Conservation (phyloP, 1,284 basidiomycete genomes). For the Tilletia indica region DNA sequence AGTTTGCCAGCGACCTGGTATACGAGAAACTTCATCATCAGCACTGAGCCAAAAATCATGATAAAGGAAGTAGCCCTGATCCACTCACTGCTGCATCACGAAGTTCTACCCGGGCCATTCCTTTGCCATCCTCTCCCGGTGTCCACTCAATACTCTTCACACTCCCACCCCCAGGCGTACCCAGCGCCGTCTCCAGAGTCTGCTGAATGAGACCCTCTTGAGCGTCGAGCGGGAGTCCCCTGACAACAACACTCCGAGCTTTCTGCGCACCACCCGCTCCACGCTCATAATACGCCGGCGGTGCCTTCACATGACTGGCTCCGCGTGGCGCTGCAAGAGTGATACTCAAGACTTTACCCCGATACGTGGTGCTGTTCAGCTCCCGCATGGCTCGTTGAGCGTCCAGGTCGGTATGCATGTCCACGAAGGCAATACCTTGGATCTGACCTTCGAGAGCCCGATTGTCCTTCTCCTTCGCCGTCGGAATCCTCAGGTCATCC, state of each 20-base stretch:
- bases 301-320: not conserved
- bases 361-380: slow-evolving; percentile 39
- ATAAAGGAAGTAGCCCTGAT: not conserved
- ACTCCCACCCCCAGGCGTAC: slow-evolving; percentile 24
- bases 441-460: not conserved
- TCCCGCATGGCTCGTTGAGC: slow-evolving; percentile 48
- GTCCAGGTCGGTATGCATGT: slow-evolving; percentile 65
- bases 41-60: not conserved
- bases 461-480: slow-evolving; percentile 65
- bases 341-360: slow-evolving; percentile 44
- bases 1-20: slow-evolving; percentile 7
- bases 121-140: slow-evolving; percentile 26
- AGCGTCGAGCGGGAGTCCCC: slow-evolving; percentile 43
- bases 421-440: slow-evolving; percentile 89
- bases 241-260: slow-evolving; percentile 34
- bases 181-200: slow-evolving; percentile 38
- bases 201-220: slow-evolving; percentile 55
- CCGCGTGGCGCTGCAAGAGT: slow-evolving; percentile 27
- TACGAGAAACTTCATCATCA: not conserved
- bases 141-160: slow-evolving; percentile 44
- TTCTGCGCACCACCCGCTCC: slow-evolving; percentile 21
- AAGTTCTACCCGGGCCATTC: slow-evolving; percentile 39
- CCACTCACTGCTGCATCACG: slow-evolving; percentile 24
- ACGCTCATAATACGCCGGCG: slow-evolving; percentile 9
- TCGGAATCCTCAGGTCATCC: slow-evolving; percentile 74